These are phyloP conservation scores for Xylariomycetidae sp. DNA, from an alignment of 2,329 filamentous ascomycete species.

Conservation along the genomic window DNA sequence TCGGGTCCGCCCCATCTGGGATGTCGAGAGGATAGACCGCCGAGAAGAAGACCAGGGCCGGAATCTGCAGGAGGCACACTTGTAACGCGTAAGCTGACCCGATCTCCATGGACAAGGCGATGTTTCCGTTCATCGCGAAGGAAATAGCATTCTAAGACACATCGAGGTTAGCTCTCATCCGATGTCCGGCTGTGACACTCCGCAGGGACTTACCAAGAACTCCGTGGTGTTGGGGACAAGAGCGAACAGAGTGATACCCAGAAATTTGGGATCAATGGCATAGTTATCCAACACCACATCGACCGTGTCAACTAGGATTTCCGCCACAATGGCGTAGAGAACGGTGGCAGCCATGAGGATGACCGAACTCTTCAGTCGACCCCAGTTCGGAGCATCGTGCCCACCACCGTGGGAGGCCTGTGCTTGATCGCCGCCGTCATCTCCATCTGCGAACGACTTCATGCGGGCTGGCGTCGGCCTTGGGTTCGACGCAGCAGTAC, in stretches of 20 bases:
- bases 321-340: constrained; percentile 92
- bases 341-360: constrained; percentile 85
- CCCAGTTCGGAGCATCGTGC: constrained; percentile 99
- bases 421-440: constrained; percentile 39
- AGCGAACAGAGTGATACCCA: constrained; percentile 94
- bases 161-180: constrained; percentile 8
- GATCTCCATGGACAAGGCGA: constrained; percentile 97
- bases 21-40: constrained; percentile 57
- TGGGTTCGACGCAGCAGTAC: constrained; percentile 19
- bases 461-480: constrained; percentile 29
- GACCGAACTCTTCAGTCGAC: constrained; percentile 80
- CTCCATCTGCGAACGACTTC: constrained; percentile 36
- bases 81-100: constrained; percentile 95
- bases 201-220: constrained; percentile 81
- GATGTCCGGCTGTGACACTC: too few relatives aligned
- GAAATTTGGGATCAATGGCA: constrained; percentile 92
- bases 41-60: constrained; percentile 85
- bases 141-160: constrained; percentile 79
- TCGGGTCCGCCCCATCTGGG: constrained; percentile 33
- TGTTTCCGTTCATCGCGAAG: constrained; percentile 99
- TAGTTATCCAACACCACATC: constrained; percentile 91
- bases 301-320: constrained; percentile 94
- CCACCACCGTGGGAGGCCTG: constrained; percentile 61
- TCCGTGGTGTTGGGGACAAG: constrained; percentile 97
- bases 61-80: constrained; percentile 91